phyloP scores from a whole-genome alignment of 2,329 filamentous ascomycete species.

The Penicillium corylophilum region DNA sequence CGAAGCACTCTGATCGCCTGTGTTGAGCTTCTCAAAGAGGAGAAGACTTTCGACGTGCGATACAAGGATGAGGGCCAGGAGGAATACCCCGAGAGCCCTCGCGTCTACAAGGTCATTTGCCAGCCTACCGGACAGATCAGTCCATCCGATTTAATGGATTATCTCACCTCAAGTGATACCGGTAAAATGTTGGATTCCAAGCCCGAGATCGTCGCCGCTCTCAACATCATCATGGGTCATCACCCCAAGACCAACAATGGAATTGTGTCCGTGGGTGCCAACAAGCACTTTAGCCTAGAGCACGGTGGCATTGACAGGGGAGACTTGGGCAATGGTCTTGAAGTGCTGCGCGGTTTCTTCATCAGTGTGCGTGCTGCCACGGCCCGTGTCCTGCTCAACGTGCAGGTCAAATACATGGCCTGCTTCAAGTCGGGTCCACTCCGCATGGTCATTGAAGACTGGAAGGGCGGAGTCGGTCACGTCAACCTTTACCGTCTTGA shows the following conservation, averaged over 20 bases:
- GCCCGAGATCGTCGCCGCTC: conserved; percentile 54
- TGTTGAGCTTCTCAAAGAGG: conserved; percentile 25
- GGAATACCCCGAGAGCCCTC: conserved; percentile 30
- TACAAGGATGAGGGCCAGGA: conserved; percentile 41
- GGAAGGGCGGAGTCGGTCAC: conserved; percentile 23
- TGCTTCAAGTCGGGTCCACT: conserved; percentile 55
- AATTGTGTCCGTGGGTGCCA: conserved; percentile 52
- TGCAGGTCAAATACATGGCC: conserved; percentile 61
- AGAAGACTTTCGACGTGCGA: conserved; percentile 25
- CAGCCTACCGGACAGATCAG: conserved; percentile 35
- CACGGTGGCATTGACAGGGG: conserved; percentile 31
- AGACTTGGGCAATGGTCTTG: conserved; percentile 52
- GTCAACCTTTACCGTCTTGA: conserved; percentile 23
- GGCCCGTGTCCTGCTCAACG: conserved; percentile 59
- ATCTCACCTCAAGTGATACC: conserved; percentile 38
- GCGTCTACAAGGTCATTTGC: conserved; percentile 38
- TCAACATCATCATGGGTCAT: conserved; percentile 59
- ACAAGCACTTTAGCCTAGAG: conserved; percentile 52
- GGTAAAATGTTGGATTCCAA: conserved; percentile 44
- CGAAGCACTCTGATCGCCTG: conserved; percentile 39
- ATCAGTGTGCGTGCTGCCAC: conserved; percentile 61
- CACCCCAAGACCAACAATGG: conserved; percentile 42
- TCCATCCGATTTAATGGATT: conserved; percentile 47
- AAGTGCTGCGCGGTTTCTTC: conserved; percentile 62
- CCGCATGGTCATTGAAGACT: conserved; percentile 34